A percentile compares a stretch with the other conserved stretches of the same genome.
Conservation (phyloP, 441 rosid species). For the Populus trichocarpa region DNA sequence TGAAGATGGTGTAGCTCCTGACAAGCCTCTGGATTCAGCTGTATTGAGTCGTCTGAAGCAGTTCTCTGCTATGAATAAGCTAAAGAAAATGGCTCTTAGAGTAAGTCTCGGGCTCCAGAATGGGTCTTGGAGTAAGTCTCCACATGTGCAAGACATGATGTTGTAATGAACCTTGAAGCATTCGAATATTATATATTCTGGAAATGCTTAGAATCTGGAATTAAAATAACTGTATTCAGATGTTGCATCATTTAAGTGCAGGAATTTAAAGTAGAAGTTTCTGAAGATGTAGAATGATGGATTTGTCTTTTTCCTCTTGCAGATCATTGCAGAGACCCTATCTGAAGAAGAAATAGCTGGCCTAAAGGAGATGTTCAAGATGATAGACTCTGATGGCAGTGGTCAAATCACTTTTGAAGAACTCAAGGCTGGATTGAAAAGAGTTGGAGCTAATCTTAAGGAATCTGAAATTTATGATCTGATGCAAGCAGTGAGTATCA, state of each 20-base stretch:
- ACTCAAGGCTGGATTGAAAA: constrained; percentile 77
- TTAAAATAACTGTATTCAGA: background rate
- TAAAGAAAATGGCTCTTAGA: constrained; percentile 94
- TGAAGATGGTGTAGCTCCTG: constrained; percentile 91
- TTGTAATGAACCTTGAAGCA: background rate
- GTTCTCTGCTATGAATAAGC: constrained; percentile 98
- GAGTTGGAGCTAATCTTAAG: constrained; percentile 90
- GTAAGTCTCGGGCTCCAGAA: constrained; percentile 42
- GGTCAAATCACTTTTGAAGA: constrained; percentile 95
- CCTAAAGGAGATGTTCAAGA: constrained; percentile 90
- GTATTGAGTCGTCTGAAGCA: constrained; percentile 93
- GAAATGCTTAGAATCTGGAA: background rate
- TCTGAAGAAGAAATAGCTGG: constrained; percentile 98
- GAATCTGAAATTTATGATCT: constrained; percentile 94
- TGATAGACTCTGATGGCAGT: constrained; percentile 85
- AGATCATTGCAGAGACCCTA: constrained; percentile 88
- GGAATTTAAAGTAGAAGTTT: background rate
- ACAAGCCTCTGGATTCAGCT: constrained; percentile 95
- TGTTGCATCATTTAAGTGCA: background rate
- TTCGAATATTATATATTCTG: background rate
- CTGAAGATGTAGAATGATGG: background rate
- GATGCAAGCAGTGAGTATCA: constrained; percentile 83
- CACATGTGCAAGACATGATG: background rate
- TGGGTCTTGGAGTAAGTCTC: constrained; percentile 77
- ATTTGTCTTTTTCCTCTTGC: constrained; percentile 11